phyloP scores from a whole-genome alignment of 768 basidiomycete genomes.

The Podaxis pistillaris region DNA sequence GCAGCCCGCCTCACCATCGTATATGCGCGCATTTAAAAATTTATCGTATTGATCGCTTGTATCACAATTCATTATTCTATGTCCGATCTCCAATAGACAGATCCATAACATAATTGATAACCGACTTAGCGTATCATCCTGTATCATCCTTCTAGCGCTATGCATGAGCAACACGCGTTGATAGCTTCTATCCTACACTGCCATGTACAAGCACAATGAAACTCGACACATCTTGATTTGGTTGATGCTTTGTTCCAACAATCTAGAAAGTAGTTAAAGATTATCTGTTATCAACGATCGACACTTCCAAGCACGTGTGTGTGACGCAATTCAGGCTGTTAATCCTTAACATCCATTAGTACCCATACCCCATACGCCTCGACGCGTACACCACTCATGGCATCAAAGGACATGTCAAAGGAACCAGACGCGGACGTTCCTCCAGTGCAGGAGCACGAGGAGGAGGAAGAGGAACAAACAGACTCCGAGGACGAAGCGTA shows the following conservation, averaged over 20 bases:
- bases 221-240: no score
- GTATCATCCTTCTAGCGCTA: no score
- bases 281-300: constrained; percentile 12
- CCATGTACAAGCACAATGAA: no score
- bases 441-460: constrained; percentile 2
- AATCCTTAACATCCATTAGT: background rate
- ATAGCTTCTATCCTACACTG: no score
- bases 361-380: background rate
- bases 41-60: no score
- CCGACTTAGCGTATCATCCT: no score
- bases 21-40: no score
- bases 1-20: no score
- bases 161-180: no score
- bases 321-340: background rate
- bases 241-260: background rate
- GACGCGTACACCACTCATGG: background rate
- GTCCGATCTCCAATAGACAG: no score
- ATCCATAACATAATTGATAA: no score
- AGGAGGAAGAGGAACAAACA: background rate
- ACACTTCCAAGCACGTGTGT: background rate
- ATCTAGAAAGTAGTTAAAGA: background rate
- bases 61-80: no score
- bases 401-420: background rate
- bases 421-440: background rate
- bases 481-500: constrained; percentile 4